Evolutionary conservation across 257 asterid genomes (phyloP).

Genomic region (Fraxinus pennsylvanica): DNA sequence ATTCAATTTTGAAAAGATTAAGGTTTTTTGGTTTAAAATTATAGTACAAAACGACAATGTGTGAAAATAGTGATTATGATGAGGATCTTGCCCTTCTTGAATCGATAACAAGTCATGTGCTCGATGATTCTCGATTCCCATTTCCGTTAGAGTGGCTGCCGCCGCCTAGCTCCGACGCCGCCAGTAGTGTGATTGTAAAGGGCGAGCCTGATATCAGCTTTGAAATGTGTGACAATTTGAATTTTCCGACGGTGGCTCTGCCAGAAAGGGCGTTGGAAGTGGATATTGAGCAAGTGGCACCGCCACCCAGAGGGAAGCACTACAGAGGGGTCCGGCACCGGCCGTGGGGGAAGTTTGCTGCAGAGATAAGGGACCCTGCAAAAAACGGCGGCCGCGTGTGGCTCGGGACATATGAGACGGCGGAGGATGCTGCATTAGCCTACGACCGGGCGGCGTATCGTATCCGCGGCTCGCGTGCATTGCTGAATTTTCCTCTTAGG

Average conservation of each 20-base stretch:
- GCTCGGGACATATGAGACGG: conserved; percentile 47
- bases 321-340: conserved; percentile 42
- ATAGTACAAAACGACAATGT: background rate
- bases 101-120: conserved; percentile 30
- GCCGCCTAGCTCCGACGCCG: conserved; percentile 1
- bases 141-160: conserved; percentile 19
- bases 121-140: conserved; percentile 36
- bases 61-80: conserved; percentile 19
- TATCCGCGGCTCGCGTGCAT: conserved; percentile 43
- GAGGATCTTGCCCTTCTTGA: conserved; percentile 39
- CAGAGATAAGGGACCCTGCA: conserved; percentile 41
- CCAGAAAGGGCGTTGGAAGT: background rate
- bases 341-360: conserved; percentile 52
- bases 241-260: background rate
- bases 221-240: background rate
- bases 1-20: background rate
- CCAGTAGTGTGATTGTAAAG: conserved; percentile 9
- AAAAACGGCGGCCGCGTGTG: conserved; percentile 42
- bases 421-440: conserved; percentile 47
- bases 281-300: background rate
- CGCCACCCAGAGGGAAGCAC: conserved; percentile 26
- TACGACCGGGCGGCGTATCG: conserved; percentile 40
- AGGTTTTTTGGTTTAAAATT: background rate
- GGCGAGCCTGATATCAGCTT: conserved; percentile 15
- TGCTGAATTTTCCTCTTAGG: conserved; percentile 44